Base-by-base conservation (phyloP, 2,329 filamentous ascomycete genomes). In the Talaromyces marneffei region DNA sequence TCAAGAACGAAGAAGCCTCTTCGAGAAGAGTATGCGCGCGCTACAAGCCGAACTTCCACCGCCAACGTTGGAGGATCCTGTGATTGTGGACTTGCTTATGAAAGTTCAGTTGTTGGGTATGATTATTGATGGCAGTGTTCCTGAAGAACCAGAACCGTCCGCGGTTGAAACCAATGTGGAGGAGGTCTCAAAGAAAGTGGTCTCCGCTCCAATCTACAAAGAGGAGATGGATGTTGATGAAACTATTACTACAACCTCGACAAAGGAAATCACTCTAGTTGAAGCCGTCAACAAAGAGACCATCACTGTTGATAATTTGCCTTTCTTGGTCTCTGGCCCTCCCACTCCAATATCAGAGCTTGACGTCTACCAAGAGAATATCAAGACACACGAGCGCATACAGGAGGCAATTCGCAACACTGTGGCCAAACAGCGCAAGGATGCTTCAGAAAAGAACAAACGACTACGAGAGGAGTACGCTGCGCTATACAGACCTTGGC, bases 21-120 rank as follows among this genome's bases (percentile, higher is more conserved):
- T 79, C 52, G 75, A 79, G 63, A 76, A 74, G 60, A 76, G 80
- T 57, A 77, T 80, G 71, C 68, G 75, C 54, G 65, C 71, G 3
- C 70, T 80, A 23, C 71, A 75, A 56, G 71, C 75, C 6, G 75
- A 78, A 64, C 70, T 79, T 60, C 79, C 79, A 23, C 72, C 69
- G 4, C 67, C 77, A 1, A 72, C 75, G 8, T 68, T 80, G 42
- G 71, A 78, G 61, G 77, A 81, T 63, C 72, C 74, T 1, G 67
- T 66, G 6, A 73, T 80, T 40, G 71, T 79, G 12, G 65, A 73
- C 16, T 66, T 79, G 12, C 69, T 80, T 7, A 63, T 78, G 55
- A 75, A 71, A 60, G 75, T 80, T 50, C 78, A 80, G 63, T 65
- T 80, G 46, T 68, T 80, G 29, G 76, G 77, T 18, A 75, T 75